Evolutionary conservation across 257 asterid species (phyloP).

Genomic region (Capsicum chinense): DNA sequence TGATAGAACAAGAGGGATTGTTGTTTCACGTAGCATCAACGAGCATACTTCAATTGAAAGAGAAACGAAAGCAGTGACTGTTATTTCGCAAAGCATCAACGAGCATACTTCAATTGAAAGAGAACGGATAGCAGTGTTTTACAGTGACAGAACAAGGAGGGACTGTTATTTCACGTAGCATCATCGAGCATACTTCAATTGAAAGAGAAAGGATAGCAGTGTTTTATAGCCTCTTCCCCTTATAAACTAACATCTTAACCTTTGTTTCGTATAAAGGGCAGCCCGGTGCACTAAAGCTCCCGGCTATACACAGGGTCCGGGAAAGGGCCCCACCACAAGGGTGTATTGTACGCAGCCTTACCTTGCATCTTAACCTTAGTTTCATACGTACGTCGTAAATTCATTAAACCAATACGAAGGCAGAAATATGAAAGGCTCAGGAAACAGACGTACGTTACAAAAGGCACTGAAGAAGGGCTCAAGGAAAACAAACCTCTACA

Average conservation of each 20-base stretch:
- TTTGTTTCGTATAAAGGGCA: background rate
- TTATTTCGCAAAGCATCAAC: background rate
- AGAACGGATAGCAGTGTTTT: background rate
- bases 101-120: background rate
- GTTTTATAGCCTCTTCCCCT: background rate
- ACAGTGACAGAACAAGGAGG: conserved; percentile 16
- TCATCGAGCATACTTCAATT: background rate
- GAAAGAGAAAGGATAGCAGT: background rate
- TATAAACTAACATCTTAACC: background rate
- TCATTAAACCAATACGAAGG: background rate
- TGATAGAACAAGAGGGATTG: too few species aligned
- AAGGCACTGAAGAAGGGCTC: conserved; percentile 3
- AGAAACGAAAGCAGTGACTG: background rate
- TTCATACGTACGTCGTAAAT: background rate
- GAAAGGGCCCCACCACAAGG: too few species aligned
- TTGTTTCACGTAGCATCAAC: too few species aligned
- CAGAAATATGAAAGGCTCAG: background rate
- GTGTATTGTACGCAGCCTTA: too few species aligned
- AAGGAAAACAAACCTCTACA: conserved; percentile 70
- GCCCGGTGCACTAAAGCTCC: too few species aligned
- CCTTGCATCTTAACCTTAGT: background rate
- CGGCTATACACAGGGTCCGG: too few species aligned
- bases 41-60: too few species aligned
- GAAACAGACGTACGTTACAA: background rate
- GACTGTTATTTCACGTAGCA: background rate